A percentile compares a stretch with the other conserved stretches of the same genome.
phyloP scores from a whole-genome alignment of 257 asterid species.

The Solanum pinnatisectum region DNA sequence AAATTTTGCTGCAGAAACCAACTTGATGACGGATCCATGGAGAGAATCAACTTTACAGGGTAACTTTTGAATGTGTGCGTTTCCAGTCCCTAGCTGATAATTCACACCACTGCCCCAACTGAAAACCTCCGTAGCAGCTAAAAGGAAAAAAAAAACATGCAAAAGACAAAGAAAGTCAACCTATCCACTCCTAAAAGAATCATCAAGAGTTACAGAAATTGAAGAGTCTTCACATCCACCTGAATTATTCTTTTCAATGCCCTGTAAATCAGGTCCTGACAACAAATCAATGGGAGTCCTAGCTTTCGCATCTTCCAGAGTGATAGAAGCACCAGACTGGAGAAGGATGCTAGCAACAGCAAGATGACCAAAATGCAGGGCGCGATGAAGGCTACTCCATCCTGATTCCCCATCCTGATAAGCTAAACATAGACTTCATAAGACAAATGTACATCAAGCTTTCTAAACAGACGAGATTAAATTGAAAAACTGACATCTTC shows the following conservation, averaged over 20 bases:
- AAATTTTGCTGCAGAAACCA: slow-evolving; percentile 83
- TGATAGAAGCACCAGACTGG: slow-evolving; percentile 65
- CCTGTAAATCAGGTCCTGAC: slow-evolving; percentile 83
- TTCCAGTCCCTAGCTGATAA: slow-evolving; percentile 98
- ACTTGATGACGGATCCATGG: slow-evolving; percentile 56
- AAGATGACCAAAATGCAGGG: slow-evolving; percentile 93
- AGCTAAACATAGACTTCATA: neutral
- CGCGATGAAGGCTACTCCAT: slow-evolving; percentile 97
- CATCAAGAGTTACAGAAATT: neutral
- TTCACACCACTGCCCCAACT: slow-evolving; percentile 99
- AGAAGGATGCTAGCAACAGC: slow-evolving; percentile 90
- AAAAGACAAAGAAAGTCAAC: slow-evolving; percentile 5
- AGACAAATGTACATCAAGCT: neutral
- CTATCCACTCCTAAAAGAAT: neutral
- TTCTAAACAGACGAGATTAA: neutral
- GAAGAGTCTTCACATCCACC: slow-evolving; percentile 21
- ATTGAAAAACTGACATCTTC: neutral
- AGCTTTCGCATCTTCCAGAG: slow-evolving; percentile 73
- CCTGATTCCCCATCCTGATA: slow-evolving; percentile 96
- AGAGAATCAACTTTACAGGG: slow-evolving; percentile 96
- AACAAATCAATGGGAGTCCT: slow-evolving; percentile 83
- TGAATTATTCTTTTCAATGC: slow-evolving; percentile 42
- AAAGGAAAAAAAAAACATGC: slow-evolving; percentile 7
- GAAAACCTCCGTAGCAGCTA: slow-evolving; percentile 81
- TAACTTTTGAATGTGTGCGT: slow-evolving; percentile 86